Percentiles rank a stretch among this genome's conserved stretches.
These are phyloP conservation scores for Cupressus sempervirens DNA, from an alignment of 75 land plant species.

Conservation along the genomic window DNA sequence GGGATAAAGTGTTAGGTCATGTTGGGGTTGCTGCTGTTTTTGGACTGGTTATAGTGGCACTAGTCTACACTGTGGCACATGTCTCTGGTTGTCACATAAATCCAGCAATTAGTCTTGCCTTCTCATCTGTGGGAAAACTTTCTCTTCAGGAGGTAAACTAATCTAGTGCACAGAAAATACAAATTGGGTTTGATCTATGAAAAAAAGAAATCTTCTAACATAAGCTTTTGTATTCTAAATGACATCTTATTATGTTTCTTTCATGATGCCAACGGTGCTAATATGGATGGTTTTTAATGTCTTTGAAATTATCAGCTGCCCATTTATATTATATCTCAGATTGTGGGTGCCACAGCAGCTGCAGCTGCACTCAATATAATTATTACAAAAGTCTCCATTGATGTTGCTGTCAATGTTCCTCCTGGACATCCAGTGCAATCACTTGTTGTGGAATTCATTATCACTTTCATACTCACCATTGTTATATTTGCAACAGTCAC, in stretches of 20 bases:
- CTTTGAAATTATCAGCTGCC: slow-evolving; percentile 7
- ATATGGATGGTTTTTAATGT: background rate
- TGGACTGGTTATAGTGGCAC: slow-evolving; percentile 35
- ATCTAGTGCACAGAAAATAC: background rate
- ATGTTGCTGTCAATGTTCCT: slow-evolving; percentile 37
- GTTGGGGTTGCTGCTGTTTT: slow-evolving; percentile 23
- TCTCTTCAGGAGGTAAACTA: slow-evolving; percentile 49
- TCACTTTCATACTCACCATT: slow-evolving; percentile 57
- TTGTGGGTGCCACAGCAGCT: slow-evolving; percentile 15
- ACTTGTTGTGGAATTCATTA: slow-evolving; percentile 56
- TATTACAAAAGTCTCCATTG: slow-evolving; percentile 17
- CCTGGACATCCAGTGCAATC: slow-evolving; percentile 32
- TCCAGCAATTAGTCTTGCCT: slow-evolving; percentile 45
- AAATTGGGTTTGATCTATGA: background rate
- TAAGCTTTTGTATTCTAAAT: background rate
- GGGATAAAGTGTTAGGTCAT: background rate
- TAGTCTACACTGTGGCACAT: slow-evolving; percentile 47
- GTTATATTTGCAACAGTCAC: slow-evolving; percentile 70
- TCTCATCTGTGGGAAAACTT: slow-evolving; percentile 38
- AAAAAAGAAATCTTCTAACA: too few species aligned
- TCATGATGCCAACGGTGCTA: background rate
- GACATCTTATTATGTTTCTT: background rate
- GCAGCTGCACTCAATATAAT: slow-evolving; percentile 14
- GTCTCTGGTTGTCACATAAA: slow-evolving; percentile 52
- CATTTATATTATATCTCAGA: slow-evolving; percentile 5